A percentile compares a stretch with the other conserved stretches of the same genome.
These are phyloP conservation scores for Coprinopsis marcescibilis DNA, from an alignment of 768 basidiomycete species.

Conservation along the genomic window DNA sequence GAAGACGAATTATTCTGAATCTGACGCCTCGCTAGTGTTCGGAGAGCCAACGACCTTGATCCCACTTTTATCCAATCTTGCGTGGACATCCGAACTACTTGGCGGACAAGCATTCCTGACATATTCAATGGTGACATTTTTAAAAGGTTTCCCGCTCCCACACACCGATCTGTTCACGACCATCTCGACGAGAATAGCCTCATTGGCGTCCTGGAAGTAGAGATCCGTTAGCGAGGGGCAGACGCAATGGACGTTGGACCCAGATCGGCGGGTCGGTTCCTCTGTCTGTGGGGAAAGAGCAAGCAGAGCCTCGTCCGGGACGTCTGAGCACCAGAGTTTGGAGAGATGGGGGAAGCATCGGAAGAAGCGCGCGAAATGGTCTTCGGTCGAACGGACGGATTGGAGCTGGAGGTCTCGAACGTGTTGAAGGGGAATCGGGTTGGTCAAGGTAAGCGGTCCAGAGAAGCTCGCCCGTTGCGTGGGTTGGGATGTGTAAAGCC, in stretches of 20 bases:
- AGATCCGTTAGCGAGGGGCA: slow-evolving; percentile 22
- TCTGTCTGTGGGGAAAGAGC: slow-evolving; percentile 11
- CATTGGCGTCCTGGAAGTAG: slow-evolving; percentile 23
- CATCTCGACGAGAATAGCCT: slow-evolving; percentile 15
- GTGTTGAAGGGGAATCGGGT: slow-evolving; percentile 18
- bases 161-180: slow-evolving; percentile 14
- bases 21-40: slow-evolving; percentile 7
- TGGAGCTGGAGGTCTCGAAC: slow-evolving; percentile 27
- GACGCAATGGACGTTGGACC: not conserved
- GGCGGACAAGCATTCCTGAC: slow-evolving; percentile 7
- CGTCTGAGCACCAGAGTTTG: slow-evolving; percentile 18
- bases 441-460: not conserved
- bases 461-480: slow-evolving; percentile 5
- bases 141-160: slow-evolving; percentile 10
- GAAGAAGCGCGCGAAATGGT: slow-evolving; percentile 22
- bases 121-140: slow-evolving; percentile 17
- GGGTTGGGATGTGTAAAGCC: slow-evolving; percentile 18
- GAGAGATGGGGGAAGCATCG: slow-evolving; percentile 20
- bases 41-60: slow-evolving; percentile 9
- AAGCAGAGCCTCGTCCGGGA: slow-evolving; percentile 19
- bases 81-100: not conserved
- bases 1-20: slow-evolving; percentile 1
- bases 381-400: slow-evolving; percentile 18
- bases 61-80: slow-evolving; percentile 10
- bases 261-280: not conserved